phyloP scores from a whole-genome alignment of 495 filamentous ascomycete genomes.

The Massariosphaeria phaeospora region DNA sequence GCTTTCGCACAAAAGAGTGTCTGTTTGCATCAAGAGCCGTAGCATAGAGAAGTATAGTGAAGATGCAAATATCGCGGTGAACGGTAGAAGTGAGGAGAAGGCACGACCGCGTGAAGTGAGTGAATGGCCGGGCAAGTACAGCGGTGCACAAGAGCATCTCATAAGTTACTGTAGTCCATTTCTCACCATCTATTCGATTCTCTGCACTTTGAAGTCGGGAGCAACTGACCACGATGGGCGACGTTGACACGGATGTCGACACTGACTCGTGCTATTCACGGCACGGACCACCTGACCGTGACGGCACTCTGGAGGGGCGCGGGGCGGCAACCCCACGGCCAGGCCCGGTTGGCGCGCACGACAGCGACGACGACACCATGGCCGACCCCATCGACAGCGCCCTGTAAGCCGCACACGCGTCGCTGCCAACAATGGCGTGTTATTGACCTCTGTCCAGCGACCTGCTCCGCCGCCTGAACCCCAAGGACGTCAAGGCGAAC shows the following conservation, averaged over 20 bases:
- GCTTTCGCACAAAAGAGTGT: no score
- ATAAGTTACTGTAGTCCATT: no score
- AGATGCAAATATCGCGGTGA: no score
- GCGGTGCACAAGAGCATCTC: no score
- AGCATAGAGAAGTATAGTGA: no score
- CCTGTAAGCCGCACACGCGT: constrained; percentile 12
- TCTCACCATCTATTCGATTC: no score
- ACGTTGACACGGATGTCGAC: background rate
- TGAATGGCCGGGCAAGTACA: no score
- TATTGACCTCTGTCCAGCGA: constrained; percentile 57
- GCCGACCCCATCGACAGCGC: constrained; percentile 29
- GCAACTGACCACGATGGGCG: background rate
- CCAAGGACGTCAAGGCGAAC: constrained; percentile 80
- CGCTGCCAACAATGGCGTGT: background rate
- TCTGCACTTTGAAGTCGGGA: no score
- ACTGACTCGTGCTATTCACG: background rate
- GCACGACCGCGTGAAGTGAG: no score
- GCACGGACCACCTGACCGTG: constrained; percentile 1
- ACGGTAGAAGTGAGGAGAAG: no score
- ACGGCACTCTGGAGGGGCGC: constrained; percentile 24
- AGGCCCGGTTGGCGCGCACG: background rate
- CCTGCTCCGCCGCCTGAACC: constrained; percentile 95
- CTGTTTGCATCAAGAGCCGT: no score
- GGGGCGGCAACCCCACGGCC: constrained; percentile 6
- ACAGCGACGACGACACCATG: constrained; percentile 14